phyloP scores from a whole-genome alignment of 805 yeast genomes.

The Kuraishia piskuri region DNA sequence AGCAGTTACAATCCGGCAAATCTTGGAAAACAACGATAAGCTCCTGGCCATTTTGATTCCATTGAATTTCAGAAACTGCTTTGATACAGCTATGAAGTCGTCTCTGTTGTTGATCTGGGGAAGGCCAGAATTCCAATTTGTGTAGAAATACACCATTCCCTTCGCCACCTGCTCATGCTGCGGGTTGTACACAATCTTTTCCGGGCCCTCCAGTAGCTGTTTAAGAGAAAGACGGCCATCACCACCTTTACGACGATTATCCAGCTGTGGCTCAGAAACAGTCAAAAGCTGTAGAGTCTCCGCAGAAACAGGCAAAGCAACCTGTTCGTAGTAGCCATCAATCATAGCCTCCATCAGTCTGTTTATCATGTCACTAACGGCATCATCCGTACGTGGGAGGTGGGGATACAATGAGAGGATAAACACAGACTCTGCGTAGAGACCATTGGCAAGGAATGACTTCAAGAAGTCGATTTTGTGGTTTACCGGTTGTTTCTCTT shows the following conservation, averaged over 20 bases:
- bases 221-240: background rate
- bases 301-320: conserved; percentile 11
- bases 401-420: conserved; percentile 56
- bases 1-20: conserved; percentile 50
- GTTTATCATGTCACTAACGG: conserved; percentile 36
- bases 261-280: background rate
- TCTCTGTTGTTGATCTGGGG: conserved; percentile 28
- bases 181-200: background rate
- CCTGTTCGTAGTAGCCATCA: conserved; percentile 32
- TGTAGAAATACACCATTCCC: conserved; percentile 30
- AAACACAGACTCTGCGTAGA: conserved; percentile 52
- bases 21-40: conserved; percentile 39
- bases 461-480: conserved; percentile 41
- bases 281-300: background rate
- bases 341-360: conserved; percentile 41
- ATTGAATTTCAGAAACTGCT: conserved; percentile 39
- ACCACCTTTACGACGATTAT: background rate
- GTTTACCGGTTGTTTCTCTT: conserved; percentile 5
- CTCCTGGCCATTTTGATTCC: conserved; percentile 48
- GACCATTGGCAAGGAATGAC: conserved; percentile 47
- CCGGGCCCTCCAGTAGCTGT: background rate
- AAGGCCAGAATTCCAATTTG: conserved; percentile 37
- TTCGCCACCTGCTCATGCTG: background rate
- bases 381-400: conserved; percentile 44
- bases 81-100: conserved; percentile 38